These are phyloP conservation scores for Drechslera avenae DNA, from an alignment of 2,329 filamentous ascomycete genomes.

Conservation along the genomic window DNA sequence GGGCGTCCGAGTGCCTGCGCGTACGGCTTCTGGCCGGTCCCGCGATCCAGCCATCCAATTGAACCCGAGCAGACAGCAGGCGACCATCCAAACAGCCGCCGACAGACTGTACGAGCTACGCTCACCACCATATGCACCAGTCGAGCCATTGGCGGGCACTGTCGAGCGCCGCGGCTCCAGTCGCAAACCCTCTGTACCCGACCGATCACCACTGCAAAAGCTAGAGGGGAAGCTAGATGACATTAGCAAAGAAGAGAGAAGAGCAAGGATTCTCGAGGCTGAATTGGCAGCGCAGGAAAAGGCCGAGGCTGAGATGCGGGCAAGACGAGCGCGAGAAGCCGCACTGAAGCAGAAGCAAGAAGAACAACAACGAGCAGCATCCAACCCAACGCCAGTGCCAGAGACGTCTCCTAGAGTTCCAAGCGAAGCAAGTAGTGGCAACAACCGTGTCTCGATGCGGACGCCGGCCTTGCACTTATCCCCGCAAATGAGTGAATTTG, in stretches of 20 bases:
- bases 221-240: conserved; percentile 88
- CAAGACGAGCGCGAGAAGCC: conserved; percentile 38
- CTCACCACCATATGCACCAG: conserved; percentile 37
- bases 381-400: conserved; percentile 30
- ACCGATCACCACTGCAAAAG: conserved; percentile 89
- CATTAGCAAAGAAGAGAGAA: conserved; percentile 95
- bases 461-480: conserved; percentile 26
- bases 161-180: conserved; percentile 31
- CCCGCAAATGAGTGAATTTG: conserved; percentile 33
- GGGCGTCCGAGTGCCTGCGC: conserved; percentile 29
- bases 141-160: conserved; percentile 36
- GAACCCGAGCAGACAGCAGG: conserved; percentile 44
- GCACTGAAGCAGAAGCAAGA: conserved; percentile 36
- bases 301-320: conserved; percentile 51
- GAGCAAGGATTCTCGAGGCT: conserved; percentile 80
- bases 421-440: conserved; percentile 24
- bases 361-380: conserved; percentile 36
- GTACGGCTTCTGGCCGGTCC: conserved; percentile 34
- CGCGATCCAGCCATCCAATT: conserved; percentile 43
- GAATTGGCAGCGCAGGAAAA: conserved; percentile 74
- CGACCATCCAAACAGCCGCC: conserved; percentile 40
- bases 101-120: conserved; percentile 40
- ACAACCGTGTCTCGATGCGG: conserved; percentile 45
- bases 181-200: conserved; percentile 66
- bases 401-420: conserved; percentile 17